Evolutionary conservation across 1,139 yeast species (phyloP).

Genomic region (Suhomyces terraborum): DNA sequence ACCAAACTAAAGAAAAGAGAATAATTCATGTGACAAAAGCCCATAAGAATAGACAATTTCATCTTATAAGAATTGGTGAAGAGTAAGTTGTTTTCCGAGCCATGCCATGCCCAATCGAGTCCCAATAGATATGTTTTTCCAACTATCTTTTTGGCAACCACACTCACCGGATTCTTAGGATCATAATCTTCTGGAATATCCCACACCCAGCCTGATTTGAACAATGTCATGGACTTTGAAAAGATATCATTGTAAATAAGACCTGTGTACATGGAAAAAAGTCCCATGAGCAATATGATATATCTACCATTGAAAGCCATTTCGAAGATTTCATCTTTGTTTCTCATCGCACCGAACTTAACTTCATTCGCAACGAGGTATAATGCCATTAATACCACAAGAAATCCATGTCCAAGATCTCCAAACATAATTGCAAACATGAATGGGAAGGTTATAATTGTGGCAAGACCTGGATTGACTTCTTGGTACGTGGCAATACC

Average conservation of each 20-base stretch:
- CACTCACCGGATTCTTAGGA: conserved; percentile 53
- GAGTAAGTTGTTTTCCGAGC: conserved; percentile 85
- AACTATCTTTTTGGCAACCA: conserved; percentile 56
- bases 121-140: conserved; percentile 80
- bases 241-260: conserved; percentile 89
- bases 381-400: conserved; percentile 72
- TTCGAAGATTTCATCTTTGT: conserved; percentile 90
- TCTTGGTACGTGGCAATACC: conserved; percentile 94
- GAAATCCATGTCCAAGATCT: conserved; percentile 93
- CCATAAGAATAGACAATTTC: conserved; percentile 94
- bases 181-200: conserved; percentile 63
- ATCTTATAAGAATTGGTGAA: conserved; percentile 94
- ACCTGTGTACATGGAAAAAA: conserved; percentile 92
- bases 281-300: conserved; percentile 86
- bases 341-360: conserved; percentile 60
- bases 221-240: conserved; percentile 84
- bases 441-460: conserved; percentile 94
- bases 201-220: conserved; percentile 91
- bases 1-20: conserved; percentile 83
- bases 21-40: conserved; percentile 92
- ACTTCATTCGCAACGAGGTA: conserved; percentile 70
- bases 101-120: conserved; percentile 95
- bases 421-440: conserved; percentile 99
- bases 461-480: conserved; percentile 93
- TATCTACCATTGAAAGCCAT: conserved; percentile 96